Evolutionary conservation across 2,329 filamentous ascomycete genomes (phyloP).

Genomic region (Neonectria punicea): DNA sequence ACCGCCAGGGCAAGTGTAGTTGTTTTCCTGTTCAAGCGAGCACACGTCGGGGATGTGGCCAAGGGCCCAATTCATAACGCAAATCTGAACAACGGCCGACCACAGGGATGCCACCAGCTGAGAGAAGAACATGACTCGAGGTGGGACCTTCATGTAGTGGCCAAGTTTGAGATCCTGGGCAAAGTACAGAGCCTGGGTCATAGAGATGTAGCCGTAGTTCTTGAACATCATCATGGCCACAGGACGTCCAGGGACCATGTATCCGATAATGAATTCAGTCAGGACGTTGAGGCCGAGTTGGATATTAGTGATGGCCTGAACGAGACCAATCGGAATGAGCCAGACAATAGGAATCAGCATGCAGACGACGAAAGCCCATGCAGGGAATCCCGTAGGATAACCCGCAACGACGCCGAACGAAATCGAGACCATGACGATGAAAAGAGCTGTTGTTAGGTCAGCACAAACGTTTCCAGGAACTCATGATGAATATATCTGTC

Average conservation of each 20-base stretch:
- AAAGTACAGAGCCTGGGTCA: conserved; percentile 74
- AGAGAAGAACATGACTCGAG: conserved; percentile 69
- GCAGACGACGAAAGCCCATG: conserved; percentile 67
- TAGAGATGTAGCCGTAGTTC: conserved; percentile 76
- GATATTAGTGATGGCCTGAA: conserved; percentile 70
- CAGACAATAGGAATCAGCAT: conserved; percentile 67
- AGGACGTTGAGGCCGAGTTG: conserved; percentile 76
- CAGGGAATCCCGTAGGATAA: conserved; percentile 68
- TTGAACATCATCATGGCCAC: conserved; percentile 84
- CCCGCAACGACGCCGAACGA: conserved; percentile 65
- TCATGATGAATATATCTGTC: conserved; percentile 44
- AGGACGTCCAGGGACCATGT: conserved; percentile 76
- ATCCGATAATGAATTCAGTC: conserved; percentile 78
- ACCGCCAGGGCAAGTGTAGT: conserved; percentile 66
- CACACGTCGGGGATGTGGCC: conserved; percentile 72
- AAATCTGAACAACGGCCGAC: conserved; percentile 71
- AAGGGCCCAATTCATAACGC: conserved; percentile 74
- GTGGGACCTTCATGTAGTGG: conserved; percentile 75
- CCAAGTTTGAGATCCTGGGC: conserved; percentile 73
- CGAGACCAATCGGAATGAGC: conserved; percentile 69
- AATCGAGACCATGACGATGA: conserved; percentile 63
- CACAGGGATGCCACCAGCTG: conserved; percentile 69
- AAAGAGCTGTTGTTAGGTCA: conserved; percentile 50
- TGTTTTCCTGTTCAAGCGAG: conserved; percentile 60
- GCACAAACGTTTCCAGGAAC: background rate